These are phyloP conservation scores for Schizochytrium sp. DNA, from an alignment of 108 stramenopile genomes.

Conservation along the genomic window DNA sequence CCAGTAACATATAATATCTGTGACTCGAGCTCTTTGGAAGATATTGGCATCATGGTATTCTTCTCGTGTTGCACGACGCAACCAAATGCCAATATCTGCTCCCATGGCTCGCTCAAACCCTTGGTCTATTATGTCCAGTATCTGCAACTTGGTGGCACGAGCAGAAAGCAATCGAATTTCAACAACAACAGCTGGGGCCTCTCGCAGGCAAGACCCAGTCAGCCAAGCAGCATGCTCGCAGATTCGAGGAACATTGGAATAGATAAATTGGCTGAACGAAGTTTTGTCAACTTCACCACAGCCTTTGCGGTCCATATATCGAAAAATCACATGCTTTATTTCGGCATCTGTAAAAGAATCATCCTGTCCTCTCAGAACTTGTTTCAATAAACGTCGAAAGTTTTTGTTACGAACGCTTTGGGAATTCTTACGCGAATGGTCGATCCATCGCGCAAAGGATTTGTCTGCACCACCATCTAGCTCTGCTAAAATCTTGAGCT, in stretches of 20 bases:
- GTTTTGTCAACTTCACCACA: not conserved
- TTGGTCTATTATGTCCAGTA: not conserved
- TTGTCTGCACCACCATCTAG: slow-evolving; percentile 9
- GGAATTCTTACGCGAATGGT: not conserved
- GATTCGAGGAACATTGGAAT: not conserved
- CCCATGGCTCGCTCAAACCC: slow-evolving; percentile 44
- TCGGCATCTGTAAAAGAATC: not conserved
- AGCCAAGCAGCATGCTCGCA: slow-evolving; percentile 16
- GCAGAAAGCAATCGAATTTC: slow-evolving; percentile 28
- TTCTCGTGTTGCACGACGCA: not conserved
- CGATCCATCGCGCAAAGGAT: not conserved
- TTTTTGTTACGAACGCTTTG: not conserved
- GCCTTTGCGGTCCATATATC: not conserved
- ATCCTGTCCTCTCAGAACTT: not conserved
- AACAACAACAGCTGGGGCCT: slow-evolving; percentile 5
- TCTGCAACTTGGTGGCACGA: not conserved
- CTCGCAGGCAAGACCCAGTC: not conserved
- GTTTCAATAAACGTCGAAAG: not conserved
- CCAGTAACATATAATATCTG: not conserved
- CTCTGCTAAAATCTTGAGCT: slow-evolving; percentile 12
- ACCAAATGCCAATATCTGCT: slow-evolving; percentile 20
- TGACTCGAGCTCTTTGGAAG: slow-evolving; percentile 35
- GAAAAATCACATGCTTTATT: not conserved
- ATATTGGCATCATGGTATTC: not conserved
- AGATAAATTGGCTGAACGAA: not conserved